Percentiles rank a stretch among this genome's conserved stretches.
phyloP scores from a whole-genome alignment of 2,329 filamentous ascomycete species.

The Cryphonectria japonica region DNA sequence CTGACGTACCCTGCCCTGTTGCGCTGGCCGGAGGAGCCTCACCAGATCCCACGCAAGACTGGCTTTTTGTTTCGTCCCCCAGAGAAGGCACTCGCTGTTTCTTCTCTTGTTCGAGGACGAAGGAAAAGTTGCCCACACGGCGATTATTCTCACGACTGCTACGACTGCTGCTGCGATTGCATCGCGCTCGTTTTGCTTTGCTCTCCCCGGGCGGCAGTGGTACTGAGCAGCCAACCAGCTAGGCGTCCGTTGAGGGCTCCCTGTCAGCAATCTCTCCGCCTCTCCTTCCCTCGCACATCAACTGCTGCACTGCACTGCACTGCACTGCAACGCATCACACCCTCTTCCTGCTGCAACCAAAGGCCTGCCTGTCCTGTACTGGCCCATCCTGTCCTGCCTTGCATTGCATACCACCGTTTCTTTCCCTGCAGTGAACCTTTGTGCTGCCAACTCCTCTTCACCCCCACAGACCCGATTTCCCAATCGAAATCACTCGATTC shows the following conservation, averaged over 20 bases:
- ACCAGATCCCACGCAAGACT: neutral
- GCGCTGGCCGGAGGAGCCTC: neutral
- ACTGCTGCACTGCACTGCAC: constrained; percentile 1
- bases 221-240: neutral
- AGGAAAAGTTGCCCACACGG: neutral
- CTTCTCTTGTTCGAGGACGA: neutral
- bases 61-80: neutral
- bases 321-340: neutral
- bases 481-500: neutral
- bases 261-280: constrained; percentile 2
- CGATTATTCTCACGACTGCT: neutral
- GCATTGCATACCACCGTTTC: neutral
- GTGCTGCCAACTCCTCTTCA: neutral
- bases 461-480: neutral
- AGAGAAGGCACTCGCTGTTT: neutral
- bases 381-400: neutral
- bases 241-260: neutral
- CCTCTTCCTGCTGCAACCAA: neutral
- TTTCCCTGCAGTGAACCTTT: neutral
- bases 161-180: neutral
- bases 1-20: constrained; percentile 3
- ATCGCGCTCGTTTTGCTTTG: neutral
- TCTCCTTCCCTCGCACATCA: neutral
- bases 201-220: neutral
- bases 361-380: constrained; percentile 3